Base-by-base conservation (phyloP, 2,329 filamentous ascomycete genomes). In the Neopestalotiopsis sp. region DNA sequence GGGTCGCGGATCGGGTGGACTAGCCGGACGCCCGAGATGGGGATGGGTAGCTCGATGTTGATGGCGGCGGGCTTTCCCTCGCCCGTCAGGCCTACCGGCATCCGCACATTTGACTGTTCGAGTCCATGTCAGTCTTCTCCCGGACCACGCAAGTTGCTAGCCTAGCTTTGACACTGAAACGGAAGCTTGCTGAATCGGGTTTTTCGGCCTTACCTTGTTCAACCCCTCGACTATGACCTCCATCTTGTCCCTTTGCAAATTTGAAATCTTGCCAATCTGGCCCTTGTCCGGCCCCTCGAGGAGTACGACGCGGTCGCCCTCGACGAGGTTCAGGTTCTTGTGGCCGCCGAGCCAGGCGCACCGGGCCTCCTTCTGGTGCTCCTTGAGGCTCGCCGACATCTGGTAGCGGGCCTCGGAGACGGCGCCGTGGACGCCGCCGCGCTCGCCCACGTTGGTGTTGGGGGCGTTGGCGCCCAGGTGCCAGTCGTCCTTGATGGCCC, bases 261-360 rank as follows among this genome's bases (percentile, higher is more conserved):
- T 79, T 70, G 79, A 80, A 59, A 98, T 88, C n/a, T 83, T 83
- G 65, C 93, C 93, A 80, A 99, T 96, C 83, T 91, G 93, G 75
- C 94, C 94, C 83, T 91, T 92, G 76, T 96, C 92, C 45, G 87
- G 87, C 9, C 95, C 95, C 70, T 91, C 89, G 67, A 94, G 82
- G 69, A 98, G 83, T 66, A 95, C 93, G 40, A 98, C 94, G 70
- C 96, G 88, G 81, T 98, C 96, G 6, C 91, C 90, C 4, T 82
- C 77, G 30, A 86, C 87, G 69, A 95, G 83, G 73, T 90, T 91
- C 70, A 93, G 84, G 79, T 86, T 86, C 73, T 83, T 83, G 40
- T 80, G 73, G 45, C 85, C 85, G 59, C 88, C 87, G n/a, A 86
- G 86, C 88, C 88, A 90, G 38, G 80, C 84, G 71, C 82, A 84